These are phyloP conservation scores for Salix dunnii DNA, from an alignment of 345 rosid genomes.

Conservation along the genomic window DNA sequence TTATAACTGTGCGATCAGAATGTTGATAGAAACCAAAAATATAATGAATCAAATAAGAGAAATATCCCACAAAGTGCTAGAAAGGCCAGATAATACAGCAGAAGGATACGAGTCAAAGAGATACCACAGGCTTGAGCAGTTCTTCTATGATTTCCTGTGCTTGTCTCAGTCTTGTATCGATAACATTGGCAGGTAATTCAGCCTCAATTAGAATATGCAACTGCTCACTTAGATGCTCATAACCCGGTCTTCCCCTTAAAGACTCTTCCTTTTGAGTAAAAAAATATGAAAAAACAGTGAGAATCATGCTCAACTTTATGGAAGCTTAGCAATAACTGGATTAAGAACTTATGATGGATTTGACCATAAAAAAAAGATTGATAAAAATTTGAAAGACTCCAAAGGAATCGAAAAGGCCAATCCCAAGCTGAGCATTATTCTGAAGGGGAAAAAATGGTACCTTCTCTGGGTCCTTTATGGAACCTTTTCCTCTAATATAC, in stretches of 20 bases:
- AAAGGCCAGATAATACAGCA: not conserved
- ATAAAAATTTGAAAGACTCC: too few species aligned
- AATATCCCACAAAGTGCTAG: not conserved
- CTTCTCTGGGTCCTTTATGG: conserved; percentile 27
- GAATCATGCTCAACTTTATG: not conserved
- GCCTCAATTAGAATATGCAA: conserved; percentile 29
- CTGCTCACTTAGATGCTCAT: conserved; percentile 28
- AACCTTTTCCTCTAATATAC: conserved; percentile 25
- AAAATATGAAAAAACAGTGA: not conserved
- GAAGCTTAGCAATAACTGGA: not conserved
- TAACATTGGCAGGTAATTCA: conserved; percentile 19
- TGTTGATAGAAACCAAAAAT: not conserved
- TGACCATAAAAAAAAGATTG: not conserved
- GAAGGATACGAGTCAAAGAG: not conserved
- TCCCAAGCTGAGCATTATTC: not conserved
- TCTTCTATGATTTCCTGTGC: conserved; percentile 29
- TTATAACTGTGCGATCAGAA: not conserved
- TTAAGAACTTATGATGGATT: not conserved
- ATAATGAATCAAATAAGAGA: not conserved
- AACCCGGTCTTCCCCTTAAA: conserved; percentile 26
- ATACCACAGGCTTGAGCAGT: conserved; percentile 30
- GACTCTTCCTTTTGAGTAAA: conserved; percentile 17
- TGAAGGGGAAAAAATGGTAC: not conserved
- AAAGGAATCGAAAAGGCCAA: not conserved
- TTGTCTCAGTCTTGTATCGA: conserved; percentile 21